These are phyloP conservation scores for Myxozyma vanderwaltii DNA, from an alignment of 805 yeast species.

Conservation along the genomic window DNA sequence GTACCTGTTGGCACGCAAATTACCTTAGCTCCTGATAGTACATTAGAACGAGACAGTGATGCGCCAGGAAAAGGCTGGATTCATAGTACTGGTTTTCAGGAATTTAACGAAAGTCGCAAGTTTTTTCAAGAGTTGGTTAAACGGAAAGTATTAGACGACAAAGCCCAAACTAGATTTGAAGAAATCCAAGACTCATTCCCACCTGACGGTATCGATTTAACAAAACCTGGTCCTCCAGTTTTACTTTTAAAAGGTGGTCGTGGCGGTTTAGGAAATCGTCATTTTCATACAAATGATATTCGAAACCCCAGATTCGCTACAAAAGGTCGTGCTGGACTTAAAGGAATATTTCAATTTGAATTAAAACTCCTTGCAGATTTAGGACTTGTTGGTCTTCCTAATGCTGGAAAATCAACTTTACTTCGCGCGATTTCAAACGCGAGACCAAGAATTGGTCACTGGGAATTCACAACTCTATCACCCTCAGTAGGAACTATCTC, in stretches of 20 bases:
- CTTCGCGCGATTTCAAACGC: constrained; percentile 86
- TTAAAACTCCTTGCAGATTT: constrained; percentile 86
- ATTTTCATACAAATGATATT: constrained; percentile 77
- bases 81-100: constrained; percentile 76
- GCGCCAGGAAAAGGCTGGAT: constrained; percentile 84
- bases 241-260: constrained; percentile 78
- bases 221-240: constrained; percentile 62
- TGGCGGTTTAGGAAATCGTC: constrained; percentile 97
- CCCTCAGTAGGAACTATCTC: constrained; percentile 90
- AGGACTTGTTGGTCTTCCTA: constrained; percentile 93
- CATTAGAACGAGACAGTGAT: constrained; percentile 54
- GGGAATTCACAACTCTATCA: constrained; percentile 93
- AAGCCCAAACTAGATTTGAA: constrained; percentile 60
- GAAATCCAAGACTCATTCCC: constrained; percentile 70
- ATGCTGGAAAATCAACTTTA: constrained; percentile 93
- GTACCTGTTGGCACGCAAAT: constrained; percentile 93
- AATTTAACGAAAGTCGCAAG: constrained; percentile 63
- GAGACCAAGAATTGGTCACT: constrained; percentile 87
- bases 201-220: constrained; percentile 75
- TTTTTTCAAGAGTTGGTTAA: constrained; percentile 67
- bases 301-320: constrained; percentile 91
- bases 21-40: constrained; percentile 40
- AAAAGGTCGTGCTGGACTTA: constrained; percentile 70
- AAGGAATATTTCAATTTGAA: constrained; percentile 73
- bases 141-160: constrained; percentile 67